Evolutionary conservation across 345 rosid genomes (phyloP).

Genomic region (Corymbia maculata): DNA sequence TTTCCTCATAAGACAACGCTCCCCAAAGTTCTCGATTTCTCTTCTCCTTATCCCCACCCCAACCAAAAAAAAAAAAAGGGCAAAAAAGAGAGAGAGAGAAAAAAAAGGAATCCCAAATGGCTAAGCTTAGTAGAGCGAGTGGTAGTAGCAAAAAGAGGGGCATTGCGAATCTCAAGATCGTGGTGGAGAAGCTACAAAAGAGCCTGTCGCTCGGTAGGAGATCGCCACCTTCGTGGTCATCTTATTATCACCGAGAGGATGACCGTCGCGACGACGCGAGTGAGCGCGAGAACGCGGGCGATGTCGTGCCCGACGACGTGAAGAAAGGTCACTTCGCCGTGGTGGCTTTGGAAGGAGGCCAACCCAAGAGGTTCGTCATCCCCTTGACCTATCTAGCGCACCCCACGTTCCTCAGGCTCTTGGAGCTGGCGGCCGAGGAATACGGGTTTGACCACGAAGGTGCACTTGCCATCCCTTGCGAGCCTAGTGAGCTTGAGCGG

Average conservation of each 20-base stretch:
- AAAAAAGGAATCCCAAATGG: not conserved
- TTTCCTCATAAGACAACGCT: not conserved
- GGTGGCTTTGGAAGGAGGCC: constrained; percentile 37
- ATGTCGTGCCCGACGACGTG: constrained; percentile 49
- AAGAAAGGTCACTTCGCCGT: constrained; percentile 71
- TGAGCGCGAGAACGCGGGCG: not conserved
- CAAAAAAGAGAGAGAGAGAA: not conserved
- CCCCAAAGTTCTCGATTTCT: not conserved
- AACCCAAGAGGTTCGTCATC: constrained; percentile 40
- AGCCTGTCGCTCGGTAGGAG: constrained; percentile 10
- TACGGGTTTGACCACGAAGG: constrained; percentile 34
- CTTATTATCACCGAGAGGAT: not conserved
- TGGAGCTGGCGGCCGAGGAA: constrained; percentile 46
- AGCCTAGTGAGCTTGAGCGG: constrained; percentile 26
- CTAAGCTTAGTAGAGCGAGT: not conserved
- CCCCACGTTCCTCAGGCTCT: constrained; percentile 27
- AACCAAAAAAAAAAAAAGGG: not conserved
- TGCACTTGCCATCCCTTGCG: constrained; percentile 32
- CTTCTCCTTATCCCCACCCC: not conserved
- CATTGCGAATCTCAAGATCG: constrained; percentile 16
- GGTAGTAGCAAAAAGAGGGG: not conserved
- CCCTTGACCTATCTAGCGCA: constrained; percentile 40
- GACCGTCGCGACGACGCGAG: not conserved
- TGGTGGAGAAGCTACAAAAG: constrained; percentile 14
- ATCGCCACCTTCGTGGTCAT: not conserved